Evolutionary conservation across 768 basidiomycete genomes (phyloP).

Genomic region (Leccinellum albellum): DNA sequence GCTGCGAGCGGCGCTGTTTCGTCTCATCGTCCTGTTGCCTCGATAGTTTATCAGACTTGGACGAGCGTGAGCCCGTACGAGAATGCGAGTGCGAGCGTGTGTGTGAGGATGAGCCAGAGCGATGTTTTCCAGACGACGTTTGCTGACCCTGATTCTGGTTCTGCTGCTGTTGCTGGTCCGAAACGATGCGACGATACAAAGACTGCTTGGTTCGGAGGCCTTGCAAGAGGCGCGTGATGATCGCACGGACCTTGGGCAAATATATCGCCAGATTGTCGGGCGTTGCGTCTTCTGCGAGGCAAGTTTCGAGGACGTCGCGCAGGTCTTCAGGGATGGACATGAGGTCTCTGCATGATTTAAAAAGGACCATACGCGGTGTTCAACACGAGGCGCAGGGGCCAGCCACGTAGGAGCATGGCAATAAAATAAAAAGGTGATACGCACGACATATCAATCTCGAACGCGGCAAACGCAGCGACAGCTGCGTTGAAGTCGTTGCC

Average conservation of each 20-base stretch:
- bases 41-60: constrained; percentile 39
- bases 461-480: constrained; percentile 80
- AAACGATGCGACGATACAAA: constrained; percentile 72
- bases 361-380: constrained; percentile 9
- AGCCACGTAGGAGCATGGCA: constrained; percentile 2
- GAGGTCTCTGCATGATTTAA: constrained; percentile 61
- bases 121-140: constrained; percentile 25
- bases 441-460: constrained; percentile 88
- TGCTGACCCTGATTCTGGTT: not conserved
- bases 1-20: constrained; percentile 45
- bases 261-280: constrained; percentile 82
- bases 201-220: constrained; percentile 92
- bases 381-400: constrained; percentile 7
- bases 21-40: constrained; percentile 40
- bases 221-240: constrained; percentile 90
- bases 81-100: constrained; percentile 51
- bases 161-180: constrained; percentile 47
- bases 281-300: constrained; percentile 86
- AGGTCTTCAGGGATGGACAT: constrained; percentile 85
- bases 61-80: constrained; percentile 59
- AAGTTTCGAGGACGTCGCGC: constrained; percentile 82
- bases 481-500: constrained; percentile 98
- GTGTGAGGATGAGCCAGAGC: constrained; percentile 50
- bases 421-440: constrained; percentile 29
- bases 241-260: constrained; percentile 85